Evolutionary conservation across 306 rosid genomes (phyloP).

Genomic region (Astragalus glycyphyllos): DNA sequence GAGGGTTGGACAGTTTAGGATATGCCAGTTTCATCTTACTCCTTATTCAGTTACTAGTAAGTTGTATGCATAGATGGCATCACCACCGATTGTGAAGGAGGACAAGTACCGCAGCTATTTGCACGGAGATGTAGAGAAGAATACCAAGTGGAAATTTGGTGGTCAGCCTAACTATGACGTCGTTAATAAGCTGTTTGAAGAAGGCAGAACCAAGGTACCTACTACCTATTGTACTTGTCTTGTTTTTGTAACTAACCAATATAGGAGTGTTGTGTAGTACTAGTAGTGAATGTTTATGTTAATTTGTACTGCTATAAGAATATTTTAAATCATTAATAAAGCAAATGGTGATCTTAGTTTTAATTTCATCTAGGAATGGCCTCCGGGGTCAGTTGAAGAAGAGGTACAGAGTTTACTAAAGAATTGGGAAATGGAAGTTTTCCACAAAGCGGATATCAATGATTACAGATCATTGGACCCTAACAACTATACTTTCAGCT

Average conservation of each 20-base stretch:
- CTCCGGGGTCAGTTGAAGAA: conserved; percentile 67
- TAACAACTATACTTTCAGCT: conserved; percentile 51
- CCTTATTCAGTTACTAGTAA: too few relatives aligned
- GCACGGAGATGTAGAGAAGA: conserved; percentile 56
- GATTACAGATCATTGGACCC: conserved; percentile 60
- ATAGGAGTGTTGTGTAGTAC: too few relatives aligned
- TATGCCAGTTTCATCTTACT: too few relatives aligned
- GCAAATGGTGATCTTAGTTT: background rate
- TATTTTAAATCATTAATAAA: too few relatives aligned
- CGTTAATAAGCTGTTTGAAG: conserved; percentile 68
- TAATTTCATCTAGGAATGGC: conserved; percentile 55
- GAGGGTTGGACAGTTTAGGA: too few relatives aligned
- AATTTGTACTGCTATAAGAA: background rate
- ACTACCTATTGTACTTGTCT: background rate
- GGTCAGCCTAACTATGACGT: conserved; percentile 58
- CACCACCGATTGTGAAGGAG: conserved; percentile 38
- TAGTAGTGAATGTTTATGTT: too few relatives aligned
- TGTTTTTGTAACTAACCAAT: too few relatives aligned
- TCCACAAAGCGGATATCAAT: conserved; percentile 45
- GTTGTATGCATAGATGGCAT: conserved; percentile 37
- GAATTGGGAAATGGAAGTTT: conserved; percentile 71
- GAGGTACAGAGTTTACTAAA: conserved; percentile 62
- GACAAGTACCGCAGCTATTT: conserved; percentile 56
- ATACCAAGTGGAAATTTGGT: conserved; percentile 68
- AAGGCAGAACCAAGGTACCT: conserved; percentile 64